Percentiles rank a stretch among this genome's conserved stretches.
phyloP scores from a whole-genome alignment of 2,329 filamentous ascomycete species.

The Cercospora beticola region DNA sequence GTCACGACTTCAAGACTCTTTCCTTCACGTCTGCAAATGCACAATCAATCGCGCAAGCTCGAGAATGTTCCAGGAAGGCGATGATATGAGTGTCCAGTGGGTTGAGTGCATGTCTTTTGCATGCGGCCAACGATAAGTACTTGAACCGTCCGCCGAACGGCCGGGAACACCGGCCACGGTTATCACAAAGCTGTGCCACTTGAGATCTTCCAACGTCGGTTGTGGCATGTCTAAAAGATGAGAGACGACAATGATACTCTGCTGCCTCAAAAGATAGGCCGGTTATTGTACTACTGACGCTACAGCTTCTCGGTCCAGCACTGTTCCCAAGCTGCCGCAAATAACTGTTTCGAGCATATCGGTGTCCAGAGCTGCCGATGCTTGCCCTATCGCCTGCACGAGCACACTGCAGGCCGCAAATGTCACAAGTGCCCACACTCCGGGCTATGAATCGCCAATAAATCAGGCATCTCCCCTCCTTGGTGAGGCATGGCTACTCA shows the following conservation, averaged over 20 bases:
- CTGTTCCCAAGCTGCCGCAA: background rate
- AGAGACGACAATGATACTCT: background rate
- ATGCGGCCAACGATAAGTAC: background rate
- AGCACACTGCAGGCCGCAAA: background rate
- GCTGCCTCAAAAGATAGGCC: background rate
- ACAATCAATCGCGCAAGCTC: background rate
- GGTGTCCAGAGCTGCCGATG: background rate
- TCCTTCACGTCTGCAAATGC: background rate
- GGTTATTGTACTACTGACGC: background rate
- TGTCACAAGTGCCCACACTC: background rate
- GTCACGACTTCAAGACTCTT: conserved; percentile 4
- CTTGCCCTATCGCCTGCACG: background rate
- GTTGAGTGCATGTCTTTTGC: background rate
- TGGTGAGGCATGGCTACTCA: background rate
- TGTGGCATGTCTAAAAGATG: background rate
- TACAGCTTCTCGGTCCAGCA: background rate
- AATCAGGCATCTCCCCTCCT: background rate
- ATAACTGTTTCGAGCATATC: background rate
- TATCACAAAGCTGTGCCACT: background rate
- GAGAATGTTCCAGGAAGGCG: background rate
- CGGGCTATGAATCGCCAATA: background rate
- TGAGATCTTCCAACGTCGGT: background rate
- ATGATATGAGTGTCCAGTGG: background rate
- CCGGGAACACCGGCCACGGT: background rate
- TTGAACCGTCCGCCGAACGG: background rate